Base-by-base conservation (phyloP, 2,329 filamentous ascomycete genomes). In the Furcasterigmium furcatum region DNA sequence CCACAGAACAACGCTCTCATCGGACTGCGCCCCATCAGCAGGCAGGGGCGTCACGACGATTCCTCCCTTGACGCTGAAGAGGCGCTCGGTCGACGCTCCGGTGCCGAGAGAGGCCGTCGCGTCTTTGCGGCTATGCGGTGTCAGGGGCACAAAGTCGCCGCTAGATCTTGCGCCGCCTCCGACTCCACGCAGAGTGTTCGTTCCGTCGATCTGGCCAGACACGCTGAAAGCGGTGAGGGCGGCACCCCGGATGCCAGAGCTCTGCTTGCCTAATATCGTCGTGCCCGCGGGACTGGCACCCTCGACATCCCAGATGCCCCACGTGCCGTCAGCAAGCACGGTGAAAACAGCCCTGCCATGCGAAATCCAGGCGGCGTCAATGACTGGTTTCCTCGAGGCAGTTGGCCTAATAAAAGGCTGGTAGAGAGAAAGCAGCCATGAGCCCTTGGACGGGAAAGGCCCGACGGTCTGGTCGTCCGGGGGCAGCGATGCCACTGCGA, bases 271-370 rank as follows among this genome's bases (percentile, higher is more conserved):
- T 20, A 79, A 71, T 4, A 80, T 60, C 1, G 69, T 59, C 47
- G 71, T 60, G 40, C 70, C 60, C 29, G 71, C 60, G 2, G 79
- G 76, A 32, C 75, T 76, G 24, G 71, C 71, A 8, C 80, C 78
- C 50, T 84, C 79, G 38, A 85, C 71, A 54, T 85, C 82, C 82
- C 82, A 85, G 27, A 85, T 77, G 13, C 80, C 82, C 82, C 82
- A 85, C 58, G 82, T 80, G 7, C 82, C 82, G 53, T 85, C 82
- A 1, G 77, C 76, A 4, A 85, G 65, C 3, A 85, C 66, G 1
- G 72, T 70, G 34, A 85, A 64, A 22, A 85, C 66, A 5, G 82
- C 81, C 39, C 76, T 72, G 9, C 82, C 82, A 47, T 77, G 74
- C 3, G 74, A 68, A 40, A 85, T 74, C 82, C 82, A 85, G 5